Evolutionary conservation across 495 filamentous ascomycete genomes (phyloP).

Genomic region (Xylaria sp.): DNA sequence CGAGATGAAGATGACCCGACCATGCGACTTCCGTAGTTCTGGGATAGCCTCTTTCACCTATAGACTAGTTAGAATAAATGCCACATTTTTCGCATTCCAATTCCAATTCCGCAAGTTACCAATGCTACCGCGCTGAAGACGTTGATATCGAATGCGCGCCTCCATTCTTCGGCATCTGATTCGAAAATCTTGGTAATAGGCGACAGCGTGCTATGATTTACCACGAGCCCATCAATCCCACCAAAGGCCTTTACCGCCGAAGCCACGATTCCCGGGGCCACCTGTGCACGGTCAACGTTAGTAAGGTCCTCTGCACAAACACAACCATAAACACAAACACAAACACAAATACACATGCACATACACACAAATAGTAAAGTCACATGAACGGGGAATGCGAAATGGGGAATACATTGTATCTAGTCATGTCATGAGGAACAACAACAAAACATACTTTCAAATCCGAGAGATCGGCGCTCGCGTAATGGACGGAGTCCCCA

Average conservation of each 20-base stretch:
- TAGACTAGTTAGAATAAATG: constrained; percentile 30
- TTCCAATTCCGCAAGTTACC: constrained; percentile 57
- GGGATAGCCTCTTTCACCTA: constrained; percentile 79
- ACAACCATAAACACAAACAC: too few relatives aligned
- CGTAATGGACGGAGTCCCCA: constrained; percentile 68
- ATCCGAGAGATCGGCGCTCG: constrained; percentile 80
- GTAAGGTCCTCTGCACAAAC: too few relatives aligned
- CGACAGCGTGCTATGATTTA: constrained; percentile 85
- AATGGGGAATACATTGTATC: too few relatives aligned
- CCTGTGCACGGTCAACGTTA: too few relatives aligned
- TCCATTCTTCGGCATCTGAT: constrained; percentile 73
- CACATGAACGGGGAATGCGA: too few relatives aligned
- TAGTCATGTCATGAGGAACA: too few relatives aligned
- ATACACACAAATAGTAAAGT: too few relatives aligned
- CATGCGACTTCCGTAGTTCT: constrained; percentile 70
- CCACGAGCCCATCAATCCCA: constrained; percentile 78
- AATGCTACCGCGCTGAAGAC: constrained; percentile 81
- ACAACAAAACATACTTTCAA: constrained; percentile 50
- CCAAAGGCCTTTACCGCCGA: constrained; percentile 70
- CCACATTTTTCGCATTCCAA: background rate
- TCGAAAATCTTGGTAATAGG: constrained; percentile 78
- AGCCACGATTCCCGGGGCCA: constrained; percentile 67
- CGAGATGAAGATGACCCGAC: constrained; percentile 75
- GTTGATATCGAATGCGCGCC: constrained; percentile 78
- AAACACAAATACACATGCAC: too few relatives aligned